A percentile compares a stretch with the other conserved stretches of the same genome.
Conservation (phyloP, 2,329 filamentous ascomycete species). For the Fusarium phyllophilum region DNA sequence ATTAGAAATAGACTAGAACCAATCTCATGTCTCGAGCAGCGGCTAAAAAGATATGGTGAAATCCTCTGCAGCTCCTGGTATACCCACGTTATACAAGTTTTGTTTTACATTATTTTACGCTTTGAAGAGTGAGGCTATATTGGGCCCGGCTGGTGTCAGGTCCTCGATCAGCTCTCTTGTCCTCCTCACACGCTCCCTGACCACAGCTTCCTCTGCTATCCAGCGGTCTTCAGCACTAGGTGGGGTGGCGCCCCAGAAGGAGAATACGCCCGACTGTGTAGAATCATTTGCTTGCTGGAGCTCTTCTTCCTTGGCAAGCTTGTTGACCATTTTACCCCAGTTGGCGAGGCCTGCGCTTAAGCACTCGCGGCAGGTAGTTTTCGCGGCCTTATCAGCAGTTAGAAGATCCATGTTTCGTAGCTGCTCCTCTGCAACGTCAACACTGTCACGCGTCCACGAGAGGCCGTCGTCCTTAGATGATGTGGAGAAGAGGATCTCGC, state of each 20-base stretch:
- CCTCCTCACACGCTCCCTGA: conserved; percentile 61
- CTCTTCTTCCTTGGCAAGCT: conserved; percentile 66
- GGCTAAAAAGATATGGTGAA: conserved; percentile 29
- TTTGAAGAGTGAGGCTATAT: conserved; percentile 53
- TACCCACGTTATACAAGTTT: background rate
- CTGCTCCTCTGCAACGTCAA: conserved; percentile 80
- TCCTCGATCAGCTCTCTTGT: conserved; percentile 65
- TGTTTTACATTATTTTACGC: conserved; percentile 46
- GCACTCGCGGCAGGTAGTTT: conserved; percentile 78
- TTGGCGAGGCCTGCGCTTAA: conserved; percentile 80
- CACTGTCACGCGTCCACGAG: conserved; percentile 89
- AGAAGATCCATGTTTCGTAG: conserved; percentile 56
- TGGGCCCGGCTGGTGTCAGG: conserved; percentile 50
- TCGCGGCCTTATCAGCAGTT: conserved; percentile 43
- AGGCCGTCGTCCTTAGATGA: conserved; percentile 73
- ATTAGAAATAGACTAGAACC: conserved; percentile 31
- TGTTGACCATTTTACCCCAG: conserved; percentile 83
- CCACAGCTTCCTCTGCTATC: conserved; percentile 65
- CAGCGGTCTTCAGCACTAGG: conserved; percentile 57
- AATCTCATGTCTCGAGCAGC: conserved; percentile 13
- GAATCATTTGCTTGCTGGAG: conserved; percentile 50
- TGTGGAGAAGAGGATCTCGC: conserved; percentile 87
- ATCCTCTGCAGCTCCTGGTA: conserved; percentile 13
- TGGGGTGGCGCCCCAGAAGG: conserved; percentile 50
- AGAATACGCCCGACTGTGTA: conserved; percentile 46